Base-by-base conservation (phyloP, 1,284 basidiomycete species). In the Earliella scabrosa region DNA sequence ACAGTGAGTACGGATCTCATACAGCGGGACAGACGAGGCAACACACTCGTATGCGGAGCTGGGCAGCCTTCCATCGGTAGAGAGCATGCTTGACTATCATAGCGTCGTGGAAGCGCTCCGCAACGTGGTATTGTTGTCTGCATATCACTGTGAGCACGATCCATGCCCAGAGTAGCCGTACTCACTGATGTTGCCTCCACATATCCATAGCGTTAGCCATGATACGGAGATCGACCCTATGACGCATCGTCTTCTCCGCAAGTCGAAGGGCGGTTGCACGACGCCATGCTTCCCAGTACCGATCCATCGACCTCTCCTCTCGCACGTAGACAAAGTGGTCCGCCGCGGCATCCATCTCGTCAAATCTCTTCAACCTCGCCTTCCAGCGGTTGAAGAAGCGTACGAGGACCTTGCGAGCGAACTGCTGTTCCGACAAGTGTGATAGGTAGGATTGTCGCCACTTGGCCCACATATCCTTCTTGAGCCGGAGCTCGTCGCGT, bases 181-280 rank as follows among this genome's bases (percentile, higher is more conserved):
- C 85, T 68, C 64, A 89, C 89, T 78, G 68, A 56, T 77, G 76
- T 51, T 71, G 76, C 63, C 78, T 82, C 88, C 88, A 91, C 21
- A 70, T 60, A 52, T 75, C 72, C 66, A 89, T 69, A 11, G 73
- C 73, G 39, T 76, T 71, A 8, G 72, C 71, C 62, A 81, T 72
- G 31, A 86, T 70, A 53, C 86, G 77, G 29, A 77, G 65, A 26
- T 75, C 74, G 1, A 81, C 73, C 51, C 74, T 76, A 39, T 76
- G 72, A 0, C 68, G 59, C 55, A 89, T 68, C 0, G 68, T 63
- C 50, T 68, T 77, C 68, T 85, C 82, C 2, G 74, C 73, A 35
- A 68, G 69, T 35, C 72, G 74, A 51, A 86, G 62, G 39, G 77
- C 73, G 2, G 77, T 66, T 4, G 71, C 70, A n/a, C 70, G 71